phyloP scores from a whole-genome alignment of 768 basidiomycete species.

The Phylloporus sp. region DNA sequence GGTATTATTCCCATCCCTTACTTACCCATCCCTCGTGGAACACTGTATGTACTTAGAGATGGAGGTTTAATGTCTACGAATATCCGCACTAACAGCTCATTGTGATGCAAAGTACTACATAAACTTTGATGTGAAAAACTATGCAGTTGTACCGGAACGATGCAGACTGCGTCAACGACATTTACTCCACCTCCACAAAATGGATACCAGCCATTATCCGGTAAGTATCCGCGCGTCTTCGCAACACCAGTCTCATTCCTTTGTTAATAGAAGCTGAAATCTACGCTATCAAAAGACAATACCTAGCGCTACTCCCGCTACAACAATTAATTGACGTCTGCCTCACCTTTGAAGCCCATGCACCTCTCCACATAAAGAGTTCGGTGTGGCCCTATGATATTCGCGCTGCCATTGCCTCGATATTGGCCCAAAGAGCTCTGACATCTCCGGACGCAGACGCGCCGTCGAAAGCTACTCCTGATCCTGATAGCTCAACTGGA shows the following conservation, averaged over 20 bases:
- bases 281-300: conserved; percentile 66
- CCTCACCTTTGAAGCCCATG: conserved; percentile 65
- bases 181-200: conserved; percentile 37
- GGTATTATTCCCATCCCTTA: neutral
- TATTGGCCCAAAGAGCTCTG: conserved; percentile 33
- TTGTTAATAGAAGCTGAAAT: conserved; percentile 36
- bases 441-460: conserved; percentile 11
- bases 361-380: conserved; percentile 57
- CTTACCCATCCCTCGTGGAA: neutral
- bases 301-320: conserved; percentile 62
- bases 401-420: conserved; percentile 54
- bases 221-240: conserved; percentile 27
- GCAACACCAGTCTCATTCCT: conserved; percentile 12
- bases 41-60: neutral
- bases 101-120: conserved; percentile 15
- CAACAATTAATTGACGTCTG: conserved; percentile 79
- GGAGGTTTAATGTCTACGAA: conserved; percentile 1
- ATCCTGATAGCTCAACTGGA: conserved; percentile 10
- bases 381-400: conserved; percentile 75
- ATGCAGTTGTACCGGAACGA: conserved; percentile 62
- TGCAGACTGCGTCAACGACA: conserved; percentile 48
- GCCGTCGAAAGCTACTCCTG: conserved; percentile 5
- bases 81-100: conserved; percentile 2
- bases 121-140: conserved; percentile 70
- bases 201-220: conserved; percentile 34